Percentiles rank a stretch among this genome's conserved stretches.
phyloP scores from a whole-genome alignment of 2,329 filamentous ascomycete species.

The Amauroascus niger region DNA sequence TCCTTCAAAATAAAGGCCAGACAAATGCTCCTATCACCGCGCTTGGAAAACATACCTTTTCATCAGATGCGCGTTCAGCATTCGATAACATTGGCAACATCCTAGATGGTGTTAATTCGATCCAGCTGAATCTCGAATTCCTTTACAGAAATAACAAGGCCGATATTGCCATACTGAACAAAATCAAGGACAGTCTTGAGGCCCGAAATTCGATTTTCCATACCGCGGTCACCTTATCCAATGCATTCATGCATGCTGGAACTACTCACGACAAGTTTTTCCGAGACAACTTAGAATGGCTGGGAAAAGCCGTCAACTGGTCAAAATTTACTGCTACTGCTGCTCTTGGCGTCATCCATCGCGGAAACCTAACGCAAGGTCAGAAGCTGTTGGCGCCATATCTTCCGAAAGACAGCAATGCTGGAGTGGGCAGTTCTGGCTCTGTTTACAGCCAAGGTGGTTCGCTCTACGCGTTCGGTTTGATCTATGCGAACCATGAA shows the following conservation, averaged over 20 bases:
- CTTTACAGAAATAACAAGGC: slow-evolving; percentile 91
- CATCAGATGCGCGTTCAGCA: slow-evolving; percentile 45
- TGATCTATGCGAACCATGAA: slow-evolving; percentile 96
- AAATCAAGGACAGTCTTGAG: slow-evolving; percentile 89
- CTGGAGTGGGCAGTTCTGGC: slow-evolving; percentile 60
- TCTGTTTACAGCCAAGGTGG: slow-evolving; percentile 95
- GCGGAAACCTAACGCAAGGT: slow-evolving; percentile 86
- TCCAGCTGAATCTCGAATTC: slow-evolving; percentile 92
- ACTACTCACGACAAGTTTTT: slow-evolving; percentile 98
- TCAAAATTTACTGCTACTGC: slow-evolving; percentile 98
- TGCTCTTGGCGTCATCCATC: slow-evolving; percentile 90
- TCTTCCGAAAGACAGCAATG: slow-evolving; percentile 58
- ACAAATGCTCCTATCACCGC: slow-evolving; percentile 44
- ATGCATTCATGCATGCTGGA: slow-evolving; percentile 98
- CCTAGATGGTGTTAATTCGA: slow-evolving; percentile 82
- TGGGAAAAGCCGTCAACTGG: slow-evolving; percentile 98
- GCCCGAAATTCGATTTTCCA: slow-evolving; percentile 98
- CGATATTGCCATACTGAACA: slow-evolving; percentile 86
- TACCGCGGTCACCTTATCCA: slow-evolving; percentile 91
- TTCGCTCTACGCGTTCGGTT: slow-evolving; percentile 84
- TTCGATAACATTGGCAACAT: slow-evolving; percentile 51
- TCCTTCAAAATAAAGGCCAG: slow-evolving; percentile 35
- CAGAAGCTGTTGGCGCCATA: slow-evolving; percentile 92
- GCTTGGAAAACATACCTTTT: slow-evolving; percentile 31
- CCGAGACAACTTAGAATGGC: slow-evolving; percentile 93